Evolutionary conservation across 164 flowering plant genomes (phyloP).

Genomic region (Vitis rotundifolia): DNA sequence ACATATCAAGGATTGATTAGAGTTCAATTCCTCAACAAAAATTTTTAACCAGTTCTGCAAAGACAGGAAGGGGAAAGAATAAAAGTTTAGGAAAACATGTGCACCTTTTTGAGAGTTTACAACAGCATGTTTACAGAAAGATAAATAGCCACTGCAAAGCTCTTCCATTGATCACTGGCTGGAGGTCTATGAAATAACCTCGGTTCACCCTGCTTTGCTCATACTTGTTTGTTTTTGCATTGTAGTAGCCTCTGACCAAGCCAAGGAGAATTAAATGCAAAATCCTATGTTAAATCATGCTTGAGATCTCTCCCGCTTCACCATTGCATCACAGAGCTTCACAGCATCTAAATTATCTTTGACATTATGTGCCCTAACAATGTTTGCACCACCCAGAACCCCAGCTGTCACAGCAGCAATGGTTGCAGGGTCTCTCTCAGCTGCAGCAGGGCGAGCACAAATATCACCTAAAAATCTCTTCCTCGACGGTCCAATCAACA

Average conservation of each 20-base stretch:
- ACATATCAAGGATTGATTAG: not conserved
- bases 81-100: not conserved
- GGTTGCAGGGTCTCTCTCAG: conserved; percentile 79
- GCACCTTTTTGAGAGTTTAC: not conserved
- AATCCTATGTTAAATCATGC: not conserved
- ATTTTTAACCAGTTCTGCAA: not conserved
- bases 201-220: not conserved
- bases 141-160: not conserved
- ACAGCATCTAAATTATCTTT: conserved; percentile 73
- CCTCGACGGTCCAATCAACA: conserved; percentile 87
- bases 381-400: conserved; percentile 81
- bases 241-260: not conserved
- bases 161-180: not conserved
- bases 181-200: not conserved
- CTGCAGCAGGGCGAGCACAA: conserved; percentile 55
- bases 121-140: not conserved
- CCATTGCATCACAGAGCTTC: conserved; percentile 77
- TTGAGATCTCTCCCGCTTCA: conserved; percentile 23
- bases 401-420: conserved; percentile 69
- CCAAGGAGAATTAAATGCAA: not conserved
- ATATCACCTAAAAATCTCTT: conserved; percentile 84
- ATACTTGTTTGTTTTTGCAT: too few species aligned
- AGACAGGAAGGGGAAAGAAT: not conserved
- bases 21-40: not conserved
- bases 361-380: conserved; percentile 90